Conservation (phyloP, 2,329 filamentous ascomycete genomes). For the Canariomyces notabilis region DNA sequence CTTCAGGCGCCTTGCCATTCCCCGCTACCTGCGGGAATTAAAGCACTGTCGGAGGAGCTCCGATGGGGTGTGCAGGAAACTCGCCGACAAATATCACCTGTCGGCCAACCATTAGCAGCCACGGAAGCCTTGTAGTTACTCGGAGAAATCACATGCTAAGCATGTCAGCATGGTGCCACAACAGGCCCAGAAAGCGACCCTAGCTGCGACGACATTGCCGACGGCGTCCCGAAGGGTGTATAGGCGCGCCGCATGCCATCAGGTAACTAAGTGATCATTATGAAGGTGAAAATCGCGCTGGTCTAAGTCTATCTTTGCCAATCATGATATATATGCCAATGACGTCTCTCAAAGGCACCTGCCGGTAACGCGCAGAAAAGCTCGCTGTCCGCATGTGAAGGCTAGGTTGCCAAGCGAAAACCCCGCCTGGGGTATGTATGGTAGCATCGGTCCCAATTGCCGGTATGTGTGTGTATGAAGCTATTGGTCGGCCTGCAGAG, state of each 20-base stretch:
- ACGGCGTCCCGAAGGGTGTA: not conserved
- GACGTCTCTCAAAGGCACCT: no score
- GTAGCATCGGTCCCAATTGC: not conserved
- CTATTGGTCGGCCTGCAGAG: not conserved
- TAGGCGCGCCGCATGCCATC: not conserved
- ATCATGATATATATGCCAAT: not conserved
- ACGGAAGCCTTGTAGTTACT: not conserved
- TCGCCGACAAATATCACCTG: not conserved
- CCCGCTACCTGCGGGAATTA: not conserved
- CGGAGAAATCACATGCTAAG: not conserved
- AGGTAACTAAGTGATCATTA: not conserved
- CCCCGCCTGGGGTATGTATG: not conserved
- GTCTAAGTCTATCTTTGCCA: slow-evolving; percentile 12
- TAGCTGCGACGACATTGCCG: not conserved
- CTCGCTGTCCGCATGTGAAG: no score
- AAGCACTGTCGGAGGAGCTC: slow-evolving; percentile 3
- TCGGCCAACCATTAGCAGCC: not conserved
- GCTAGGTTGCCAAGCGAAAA: not conserved
- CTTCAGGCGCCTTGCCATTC: no score
- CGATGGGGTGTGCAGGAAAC: slow-evolving; percentile 6
- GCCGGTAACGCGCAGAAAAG: no score
- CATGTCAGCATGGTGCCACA: not conserved
- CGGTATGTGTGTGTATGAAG: not conserved
- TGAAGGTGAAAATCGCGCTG: slow-evolving; percentile 3
- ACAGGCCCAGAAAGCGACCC: not conserved